Evolutionary conservation across 495 filamentous ascomycete genomes (phyloP).

Genomic region (Neurospora sp.): DNA sequence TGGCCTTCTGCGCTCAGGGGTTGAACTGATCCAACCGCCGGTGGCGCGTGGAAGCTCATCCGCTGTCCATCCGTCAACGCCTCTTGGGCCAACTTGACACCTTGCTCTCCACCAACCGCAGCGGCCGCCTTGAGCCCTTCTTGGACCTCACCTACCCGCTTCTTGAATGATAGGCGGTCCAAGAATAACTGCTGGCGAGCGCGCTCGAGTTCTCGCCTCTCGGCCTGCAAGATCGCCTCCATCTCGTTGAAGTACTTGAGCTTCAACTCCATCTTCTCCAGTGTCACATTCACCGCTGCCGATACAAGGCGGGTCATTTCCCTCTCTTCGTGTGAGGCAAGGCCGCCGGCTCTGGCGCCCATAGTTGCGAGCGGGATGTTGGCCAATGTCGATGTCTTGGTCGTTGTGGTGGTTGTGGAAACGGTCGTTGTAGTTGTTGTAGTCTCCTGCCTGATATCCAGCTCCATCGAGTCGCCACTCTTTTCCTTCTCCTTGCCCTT

Average conservation of each 20-base stretch:
- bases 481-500: slow-evolving; percentile 46
- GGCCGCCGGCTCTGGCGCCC: slow-evolving; percentile 73
- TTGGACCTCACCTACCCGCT: slow-evolving; percentile 71
- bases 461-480: slow-evolving; percentile 44
- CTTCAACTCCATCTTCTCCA: slow-evolving; percentile 77
- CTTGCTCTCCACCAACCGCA: slow-evolving; percentile 50
- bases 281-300: slow-evolving; percentile 70
- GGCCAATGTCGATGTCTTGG: slow-evolving; percentile 51
- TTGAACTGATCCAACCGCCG: slow-evolving; percentile 40
- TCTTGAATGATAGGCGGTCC: slow-evolving; percentile 82
- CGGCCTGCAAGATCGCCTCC: slow-evolving; percentile 81
- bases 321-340: slow-evolving; percentile 91
- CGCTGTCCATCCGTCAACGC: slow-evolving; percentile 41
- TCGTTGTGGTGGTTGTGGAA: slow-evolving; percentile 33
- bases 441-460: slow-evolving; percentile 36
- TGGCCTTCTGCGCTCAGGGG: slow-evolving; percentile 56
- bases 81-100: slow-evolving; percentile 41
- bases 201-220: slow-evolving; percentile 84
- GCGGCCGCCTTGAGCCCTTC: slow-evolving; percentile 59
- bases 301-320: slow-evolving; percentile 90
- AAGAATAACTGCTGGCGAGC: slow-evolving; percentile 87
- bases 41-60: slow-evolving; percentile 50
- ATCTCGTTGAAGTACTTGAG: slow-evolving; percentile 92
- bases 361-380: slow-evolving; percentile 76
- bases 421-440: slow-evolving; percentile 29